Base-by-base conservation (phyloP, 805 yeast genomes). In the Cyberlindnera mycetangii region DNA sequence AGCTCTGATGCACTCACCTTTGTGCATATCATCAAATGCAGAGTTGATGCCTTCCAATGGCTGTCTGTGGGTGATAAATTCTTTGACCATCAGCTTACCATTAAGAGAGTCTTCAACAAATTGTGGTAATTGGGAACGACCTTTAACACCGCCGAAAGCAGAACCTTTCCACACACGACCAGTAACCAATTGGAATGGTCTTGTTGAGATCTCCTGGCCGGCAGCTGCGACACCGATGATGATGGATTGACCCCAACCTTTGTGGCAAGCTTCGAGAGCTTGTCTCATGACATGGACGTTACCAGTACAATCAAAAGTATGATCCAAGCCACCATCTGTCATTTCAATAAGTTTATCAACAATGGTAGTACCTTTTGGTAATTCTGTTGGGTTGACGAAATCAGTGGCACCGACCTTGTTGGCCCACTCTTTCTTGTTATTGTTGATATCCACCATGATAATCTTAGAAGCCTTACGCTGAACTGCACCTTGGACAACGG, bases 121-220 rank as follows among this genome's bases (percentile, higher is more conserved):
- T 17, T 81, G 88, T 40, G 96, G 97, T 74, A 93, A 78, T 73
- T 93, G 97, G 32, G 96, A 65, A 74, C 97, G 85, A 64, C 99
- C 98, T 72, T 93, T 93, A 63, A 93, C 89, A 67, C 98, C 99
- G 61, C 99, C 99, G 59, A 89, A 93, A n/a, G 99, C 99, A 62
- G 96, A 88, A 59, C 99, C 99, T 68, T 80, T 86, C 98, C 99
- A 92, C 42, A 87, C 96, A 72, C 99, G 84, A 58, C 99, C 99
- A 33, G 98, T 93, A 53, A 93, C 98, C 68, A 93, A 80, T 75
- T 92, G 98, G 87, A 93, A 93, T 50, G 99, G 99, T 71, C 98
- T 82, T 38, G 98, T 93, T 47, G 96, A 70, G 53, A 95, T 90
- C 72, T 93, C 98, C 70, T 89, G 76, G 54, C 99, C 99, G 32